Evolutionary conservation across 805 yeast genomes (phyloP).

Genomic region (Brettanomyces sp.): DNA sequence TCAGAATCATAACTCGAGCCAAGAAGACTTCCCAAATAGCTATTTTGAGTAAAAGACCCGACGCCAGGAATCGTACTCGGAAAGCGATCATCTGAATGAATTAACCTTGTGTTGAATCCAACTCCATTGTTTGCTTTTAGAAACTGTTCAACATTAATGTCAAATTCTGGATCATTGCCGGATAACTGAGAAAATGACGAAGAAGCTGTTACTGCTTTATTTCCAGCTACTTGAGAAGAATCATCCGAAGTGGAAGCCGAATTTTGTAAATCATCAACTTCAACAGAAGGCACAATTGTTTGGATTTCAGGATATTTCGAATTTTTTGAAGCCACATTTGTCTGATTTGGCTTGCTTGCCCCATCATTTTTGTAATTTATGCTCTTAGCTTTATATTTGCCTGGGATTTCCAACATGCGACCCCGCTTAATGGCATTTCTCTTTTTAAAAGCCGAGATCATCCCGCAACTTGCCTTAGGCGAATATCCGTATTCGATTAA

Average conservation of each 20-base stretch:
- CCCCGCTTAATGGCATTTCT: slow-evolving; percentile 19
- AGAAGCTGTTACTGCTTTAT: not conserved
- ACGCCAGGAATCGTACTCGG: slow-evolving; percentile 8
- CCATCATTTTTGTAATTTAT: not conserved
- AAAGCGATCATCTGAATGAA: slow-evolving; percentile 25
- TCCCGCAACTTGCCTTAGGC: slow-evolving; percentile 23
- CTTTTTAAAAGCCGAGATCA: slow-evolving; percentile 26
- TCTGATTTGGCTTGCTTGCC: not conserved
- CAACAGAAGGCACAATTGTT: not conserved
- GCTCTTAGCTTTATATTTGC: too few species aligned
- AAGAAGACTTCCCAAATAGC: not conserved
- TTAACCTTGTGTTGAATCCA: slow-evolving; percentile 28
- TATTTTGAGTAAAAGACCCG: not conserved
- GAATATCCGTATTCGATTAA: slow-evolving; percentile 16
- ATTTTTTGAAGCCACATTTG: not conserved
- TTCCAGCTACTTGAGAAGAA: not conserved
- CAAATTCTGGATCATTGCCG: slow-evolving; percentile 7
- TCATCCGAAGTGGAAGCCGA: not conserved
- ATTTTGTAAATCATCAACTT: not conserved
- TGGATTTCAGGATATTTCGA: not conserved
- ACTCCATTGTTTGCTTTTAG: slow-evolving; percentile 14
- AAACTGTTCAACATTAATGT: slow-evolving; percentile 20
- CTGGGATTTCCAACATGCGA: not conserved
- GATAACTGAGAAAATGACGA: not conserved
- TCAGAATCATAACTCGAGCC: not conserved